Evolutionary conservation across 1,139 yeast species (phyloP).

Genomic region (Suhomyces terraborum): DNA sequence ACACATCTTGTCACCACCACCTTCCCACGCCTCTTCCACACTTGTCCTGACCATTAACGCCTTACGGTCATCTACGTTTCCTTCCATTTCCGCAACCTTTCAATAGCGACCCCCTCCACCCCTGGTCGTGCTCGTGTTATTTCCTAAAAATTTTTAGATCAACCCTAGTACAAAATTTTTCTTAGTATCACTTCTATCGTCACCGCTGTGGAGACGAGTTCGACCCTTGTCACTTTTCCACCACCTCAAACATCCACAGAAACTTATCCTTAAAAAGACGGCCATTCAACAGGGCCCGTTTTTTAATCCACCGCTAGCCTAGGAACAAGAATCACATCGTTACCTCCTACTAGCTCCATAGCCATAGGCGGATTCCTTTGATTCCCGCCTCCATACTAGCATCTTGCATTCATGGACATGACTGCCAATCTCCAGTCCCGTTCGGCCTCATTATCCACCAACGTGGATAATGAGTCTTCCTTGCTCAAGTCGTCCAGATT

Average conservation of each 20-base stretch:
- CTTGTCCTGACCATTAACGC: neutral
- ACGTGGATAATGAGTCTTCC: constrained; percentile 16
- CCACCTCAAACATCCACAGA: neutral
- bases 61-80: neutral
- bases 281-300: neutral
- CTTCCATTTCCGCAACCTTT: neutral
- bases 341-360: neutral
- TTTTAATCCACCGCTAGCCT: neutral
- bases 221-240: constrained; percentile 1
- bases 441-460: constrained; percentile 24
- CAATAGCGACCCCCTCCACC: constrained; percentile 3
- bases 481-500: constrained; percentile 10
- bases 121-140: constrained; percentile 9
- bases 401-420: constrained; percentile 9
- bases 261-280: neutral
- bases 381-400: neutral
- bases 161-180: constrained; percentile 5
- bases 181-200: constrained; percentile 4
- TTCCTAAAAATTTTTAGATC: constrained; percentile 8
- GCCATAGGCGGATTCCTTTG: neutral
- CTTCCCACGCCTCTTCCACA: too few species aligned
- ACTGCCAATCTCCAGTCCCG: constrained; percentile 17
- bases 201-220: constrained; percentile 8
- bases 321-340: neutral
- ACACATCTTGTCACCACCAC: too few species aligned